phyloP scores from a whole-genome alignment of 2,329 filamentous ascomycete species.

The Pseudopithomyces maydicus region DNA sequence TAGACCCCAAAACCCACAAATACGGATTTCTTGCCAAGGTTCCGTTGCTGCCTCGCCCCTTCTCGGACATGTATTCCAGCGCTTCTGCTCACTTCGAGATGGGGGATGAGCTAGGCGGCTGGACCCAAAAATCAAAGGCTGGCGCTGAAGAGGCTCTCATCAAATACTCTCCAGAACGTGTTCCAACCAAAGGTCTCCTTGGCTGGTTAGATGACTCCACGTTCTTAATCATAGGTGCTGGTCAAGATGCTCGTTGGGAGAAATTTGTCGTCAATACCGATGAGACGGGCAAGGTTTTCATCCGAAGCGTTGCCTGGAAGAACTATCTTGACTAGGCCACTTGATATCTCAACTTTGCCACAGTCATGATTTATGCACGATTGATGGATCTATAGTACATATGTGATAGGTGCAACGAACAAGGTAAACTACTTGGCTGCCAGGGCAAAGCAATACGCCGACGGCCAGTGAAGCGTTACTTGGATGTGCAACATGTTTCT shows the following conservation, averaged over 20 bases:
- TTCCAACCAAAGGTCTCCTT: slow-evolving; percentile 78
- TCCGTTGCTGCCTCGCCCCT: slow-evolving; percentile 81
- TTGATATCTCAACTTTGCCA: neutral
- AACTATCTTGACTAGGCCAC: slow-evolving; percentile 62
- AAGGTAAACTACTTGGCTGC: no score
- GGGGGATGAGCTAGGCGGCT: slow-evolving; percentile 67
- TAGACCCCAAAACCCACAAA: slow-evolving; percentile 55
- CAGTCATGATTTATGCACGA: neutral
- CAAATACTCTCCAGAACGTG: neutral
- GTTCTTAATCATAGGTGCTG: slow-evolving; percentile 78
- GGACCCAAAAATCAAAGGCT: slow-evolving; percentile 47
- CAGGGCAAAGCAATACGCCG: no score
- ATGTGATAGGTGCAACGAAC: no score
- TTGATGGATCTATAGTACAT: no score
- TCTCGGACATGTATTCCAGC: slow-evolving; percentile 89
- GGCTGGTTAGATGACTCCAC: slow-evolving; percentile 81
- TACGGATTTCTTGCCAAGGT: slow-evolving; percentile 86
- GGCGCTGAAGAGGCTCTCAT: slow-evolving; percentile 50
- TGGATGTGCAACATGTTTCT: no score
- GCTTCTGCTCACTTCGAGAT: slow-evolving; percentile 81
- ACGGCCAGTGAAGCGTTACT: no score
- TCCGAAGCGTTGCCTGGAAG: slow-evolving; percentile 80
- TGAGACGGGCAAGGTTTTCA: slow-evolving; percentile 69
- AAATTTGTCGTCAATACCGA: slow-evolving; percentile 76
- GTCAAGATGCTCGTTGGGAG: slow-evolving; percentile 83